Percentiles rank a stretch among this genome's conserved stretches.
Evolutionary conservation across 768 basidiomycete genomes (phyloP).

Genomic region (Podaxis rugospora): DNA sequence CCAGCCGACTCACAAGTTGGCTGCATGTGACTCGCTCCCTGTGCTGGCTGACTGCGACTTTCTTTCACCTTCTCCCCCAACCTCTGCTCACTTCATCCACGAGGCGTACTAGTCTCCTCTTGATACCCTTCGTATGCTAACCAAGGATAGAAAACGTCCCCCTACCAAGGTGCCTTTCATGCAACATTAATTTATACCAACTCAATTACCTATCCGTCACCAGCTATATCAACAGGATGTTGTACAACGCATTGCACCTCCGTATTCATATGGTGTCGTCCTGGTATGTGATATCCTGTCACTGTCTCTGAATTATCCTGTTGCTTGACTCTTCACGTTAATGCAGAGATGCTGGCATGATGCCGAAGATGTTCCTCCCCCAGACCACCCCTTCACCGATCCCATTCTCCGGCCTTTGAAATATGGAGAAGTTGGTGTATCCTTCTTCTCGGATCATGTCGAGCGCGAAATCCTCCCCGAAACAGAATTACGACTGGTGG

Average conservation of each 20-base stretch:
- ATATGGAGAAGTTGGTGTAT: conserved; percentile 81
- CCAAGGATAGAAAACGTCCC: neutral
- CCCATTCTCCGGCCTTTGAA: conserved; percentile 72
- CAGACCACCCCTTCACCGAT: conserved; percentile 40
- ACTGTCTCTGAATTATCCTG: neutral
- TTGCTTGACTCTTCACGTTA: neutral
- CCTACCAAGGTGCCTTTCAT: neutral
- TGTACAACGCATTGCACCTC: conserved; percentile 41
- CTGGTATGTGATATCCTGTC: conserved; percentile 40
- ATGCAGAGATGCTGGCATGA: conserved; percentile 85
- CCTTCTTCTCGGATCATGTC: conserved; percentile 48
- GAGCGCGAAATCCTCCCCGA: conserved; percentile 71
- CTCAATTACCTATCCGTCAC: neutral
- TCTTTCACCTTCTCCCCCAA: neutral
- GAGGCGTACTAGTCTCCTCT: neutral
- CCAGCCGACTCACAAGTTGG: neutral
- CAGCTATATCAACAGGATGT: conserved; percentile 71
- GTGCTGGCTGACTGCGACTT: conserved; percentile 1
- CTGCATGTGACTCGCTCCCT: conserved; percentile 7
- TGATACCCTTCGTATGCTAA: conserved; percentile 7
- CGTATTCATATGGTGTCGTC: conserved; percentile 53
- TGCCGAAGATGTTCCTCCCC: conserved; percentile 61
- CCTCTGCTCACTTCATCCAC: neutral
- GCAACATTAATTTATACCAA: neutral
- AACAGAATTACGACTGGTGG: conserved; percentile 62